Evolutionary conservation across 805 yeast species (phyloP).

Genomic region (Metschnikowia chrysomelidarum): DNA sequence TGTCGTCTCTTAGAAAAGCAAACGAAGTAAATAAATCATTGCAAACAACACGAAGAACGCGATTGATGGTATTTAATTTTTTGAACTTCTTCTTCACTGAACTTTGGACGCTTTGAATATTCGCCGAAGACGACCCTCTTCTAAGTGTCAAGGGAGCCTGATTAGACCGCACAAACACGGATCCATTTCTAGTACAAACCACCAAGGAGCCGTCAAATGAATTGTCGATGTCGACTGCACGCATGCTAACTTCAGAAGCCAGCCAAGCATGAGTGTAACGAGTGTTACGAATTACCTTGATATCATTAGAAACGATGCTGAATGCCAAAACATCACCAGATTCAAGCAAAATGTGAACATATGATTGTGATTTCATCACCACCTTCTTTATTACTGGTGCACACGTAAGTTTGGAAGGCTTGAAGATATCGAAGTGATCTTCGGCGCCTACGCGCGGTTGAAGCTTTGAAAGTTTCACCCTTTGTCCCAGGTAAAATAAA

Average conservation of each 20-base stretch:
- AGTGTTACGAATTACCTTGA: constrained; percentile 35
- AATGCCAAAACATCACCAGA: constrained; percentile 58
- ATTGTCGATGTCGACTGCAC: constrained; percentile 65
- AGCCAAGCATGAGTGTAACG: constrained; percentile 58
- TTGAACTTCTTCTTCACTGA: constrained; percentile 46
- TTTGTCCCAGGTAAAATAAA: constrained; percentile 56
- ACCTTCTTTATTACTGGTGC: constrained; percentile 34
- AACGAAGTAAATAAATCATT: constrained; percentile 65
- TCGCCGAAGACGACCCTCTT: constrained; percentile 28
- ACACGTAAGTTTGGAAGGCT: constrained; percentile 49
- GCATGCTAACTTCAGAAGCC: constrained; percentile 55
- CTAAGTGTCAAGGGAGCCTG: constrained; percentile 19
- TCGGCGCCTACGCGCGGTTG: constrained; percentile 36
- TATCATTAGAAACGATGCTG: constrained; percentile 21
- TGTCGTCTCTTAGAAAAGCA: constrained; percentile 64
- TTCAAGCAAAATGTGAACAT: constrained; percentile 50
- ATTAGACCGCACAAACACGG: constrained; percentile 49
- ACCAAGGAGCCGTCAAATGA: constrained; percentile 68
- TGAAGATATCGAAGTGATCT: constrained; percentile 51
- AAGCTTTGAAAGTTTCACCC: constrained; percentile 46
- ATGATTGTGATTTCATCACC: constrained; percentile 36
- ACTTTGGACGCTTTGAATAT: constrained; percentile 24
- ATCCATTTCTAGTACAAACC: constrained; percentile 66
- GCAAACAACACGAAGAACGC: constrained; percentile 61
- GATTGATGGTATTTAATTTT: constrained; percentile 52